Evolutionary conservation across 495 filamentous ascomycete species (phyloP), one percentile per base, ranked within the genome.

Genomic region (Mycothermus thermophilus): DNA sequence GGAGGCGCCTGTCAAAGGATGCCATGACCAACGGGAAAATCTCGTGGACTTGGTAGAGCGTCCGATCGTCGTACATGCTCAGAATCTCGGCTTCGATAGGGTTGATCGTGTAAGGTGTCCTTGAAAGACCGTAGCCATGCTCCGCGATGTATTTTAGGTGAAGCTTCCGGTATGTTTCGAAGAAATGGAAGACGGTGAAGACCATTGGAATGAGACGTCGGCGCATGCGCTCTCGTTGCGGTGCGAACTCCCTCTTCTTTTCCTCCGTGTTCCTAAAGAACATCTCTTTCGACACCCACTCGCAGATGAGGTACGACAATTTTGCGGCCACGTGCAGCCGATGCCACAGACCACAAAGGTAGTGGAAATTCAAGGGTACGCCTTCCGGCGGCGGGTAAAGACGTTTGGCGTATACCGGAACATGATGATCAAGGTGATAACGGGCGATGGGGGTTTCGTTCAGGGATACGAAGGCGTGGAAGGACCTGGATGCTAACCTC

Each of bases 171-270:
- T 69, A 72, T 3, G 58, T 67, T 42, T 74, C 69, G 44, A 74
- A 74, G 45, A 74, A 74, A 46, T 74, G 69, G 40, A 72, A 72
- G 24, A 71, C 47, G 11, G 69, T 69, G 32, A 74, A 72, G 10
- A 74, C 50, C 15, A 69, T 37, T 3, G 69, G 69, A 26, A 71
- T 63, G 21, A 74, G 48, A 28, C 69, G 64, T 20, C 67, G 63
- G 23, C 68, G 62, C 68, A 74, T 74, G 8, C 69, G 61, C 41
- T 64, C 59, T 38, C 61, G 55, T 41, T 74, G 68, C 3, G 67
- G 60, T 26, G 62, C 65, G 35, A 71, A 74, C 29, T 69, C 67
- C 18, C 45, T 32, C 37, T 50, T 57, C 32, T 62, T 58, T 9
- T 64, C 57, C 42, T 63, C 60, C 11, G 68, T 69, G 13, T 53